phyloP scores from a whole-genome alignment of 345 rosid genomes.

The Citrus trifoliata region DNA sequence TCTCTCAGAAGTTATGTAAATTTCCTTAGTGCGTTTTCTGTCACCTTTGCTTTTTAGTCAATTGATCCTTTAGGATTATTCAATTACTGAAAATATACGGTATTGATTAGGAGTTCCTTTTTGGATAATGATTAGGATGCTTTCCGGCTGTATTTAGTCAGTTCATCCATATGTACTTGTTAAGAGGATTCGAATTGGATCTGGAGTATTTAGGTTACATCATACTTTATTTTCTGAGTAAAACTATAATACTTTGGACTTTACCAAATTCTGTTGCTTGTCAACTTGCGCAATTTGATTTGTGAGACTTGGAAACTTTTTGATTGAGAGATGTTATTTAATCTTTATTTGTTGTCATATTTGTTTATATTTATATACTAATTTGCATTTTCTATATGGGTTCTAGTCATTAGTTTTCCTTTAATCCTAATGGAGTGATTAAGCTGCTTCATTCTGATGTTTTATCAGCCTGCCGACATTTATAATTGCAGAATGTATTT shows the following conservation, averaged over 20 bases:
- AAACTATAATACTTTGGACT: not conserved
- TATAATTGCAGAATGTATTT: slow-evolving; percentile 97
- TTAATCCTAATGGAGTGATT: slow-evolving; percentile 19
- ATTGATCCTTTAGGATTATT: not conserved
- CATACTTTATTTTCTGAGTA: not conserved
- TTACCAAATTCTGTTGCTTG: not conserved
- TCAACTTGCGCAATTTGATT: not conserved
- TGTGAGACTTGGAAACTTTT: not conserved
- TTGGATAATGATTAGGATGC: not conserved
- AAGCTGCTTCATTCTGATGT: slow-evolving; percentile 47
- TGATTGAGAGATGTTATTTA: not conserved
- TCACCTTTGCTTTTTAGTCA: not conserved
- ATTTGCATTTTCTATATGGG: slow-evolving; percentile 1
- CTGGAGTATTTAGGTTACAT: not conserved
- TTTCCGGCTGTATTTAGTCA: not conserved
- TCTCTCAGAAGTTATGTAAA: not conserved
- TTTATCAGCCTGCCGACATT: slow-evolving; percentile 94
- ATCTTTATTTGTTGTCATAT: not conserved
- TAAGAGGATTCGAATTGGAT: not conserved
- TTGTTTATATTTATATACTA: not conserved
- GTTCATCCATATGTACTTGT: not conserved
- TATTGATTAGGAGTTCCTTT: not conserved
- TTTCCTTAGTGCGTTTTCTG: not conserved
- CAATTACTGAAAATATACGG: not conserved
- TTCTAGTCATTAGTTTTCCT: slow-evolving; percentile 8